Evolutionary conservation across 257 asterid species (phyloP).

Genomic region (Leptodermis oblonga): DNA sequence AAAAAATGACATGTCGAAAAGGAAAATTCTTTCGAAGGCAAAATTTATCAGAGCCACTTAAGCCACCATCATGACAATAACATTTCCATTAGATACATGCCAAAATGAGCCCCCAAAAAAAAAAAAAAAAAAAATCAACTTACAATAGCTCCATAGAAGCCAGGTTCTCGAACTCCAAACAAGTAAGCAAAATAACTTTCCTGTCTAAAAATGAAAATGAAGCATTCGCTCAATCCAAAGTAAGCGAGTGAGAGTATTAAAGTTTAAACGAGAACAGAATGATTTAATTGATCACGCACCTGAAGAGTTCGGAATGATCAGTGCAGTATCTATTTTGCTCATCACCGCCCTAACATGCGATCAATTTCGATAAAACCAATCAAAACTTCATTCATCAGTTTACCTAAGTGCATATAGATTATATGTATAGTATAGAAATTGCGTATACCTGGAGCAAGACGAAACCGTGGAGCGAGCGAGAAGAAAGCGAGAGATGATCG

Average conservation of each 20-base stretch:
- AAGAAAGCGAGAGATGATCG: conserved; percentile 47
- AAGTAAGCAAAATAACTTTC: conserved; percentile 96
- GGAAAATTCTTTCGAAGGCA: not conserved
- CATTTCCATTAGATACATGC: not conserved
- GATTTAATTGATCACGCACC: conserved; percentile 38
- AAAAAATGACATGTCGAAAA: not conserved
- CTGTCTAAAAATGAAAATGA: conserved; percentile 53
- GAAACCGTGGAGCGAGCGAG: conserved; percentile 59
- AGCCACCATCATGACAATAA: not conserved
- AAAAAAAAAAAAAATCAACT: conserved; percentile 28
- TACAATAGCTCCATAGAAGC: conserved; percentile 92
- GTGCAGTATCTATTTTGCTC: conserved; percentile 86
- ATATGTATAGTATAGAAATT: too few relatives aligned
- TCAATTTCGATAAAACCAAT: conserved; percentile 4
- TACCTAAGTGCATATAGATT: too few relatives aligned
- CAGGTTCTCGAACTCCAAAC: conserved; percentile 97
- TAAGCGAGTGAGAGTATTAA: not conserved
- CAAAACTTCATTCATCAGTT: not conserved
- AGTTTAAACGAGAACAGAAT: not conserved
- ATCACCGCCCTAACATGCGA: conserved; percentile 65
- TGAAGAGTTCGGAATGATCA: conserved; percentile 77
- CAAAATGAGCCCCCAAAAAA: not conserved
- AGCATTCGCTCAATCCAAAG: conserved; percentile 13
- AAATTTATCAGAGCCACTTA: not conserved
- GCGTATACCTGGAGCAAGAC: conserved; percentile 71